These are phyloP conservation scores for Nymphaea thermarum DNA, from an alignment of 164 flowering plant genomes.

Conservation along the genomic window DNA sequence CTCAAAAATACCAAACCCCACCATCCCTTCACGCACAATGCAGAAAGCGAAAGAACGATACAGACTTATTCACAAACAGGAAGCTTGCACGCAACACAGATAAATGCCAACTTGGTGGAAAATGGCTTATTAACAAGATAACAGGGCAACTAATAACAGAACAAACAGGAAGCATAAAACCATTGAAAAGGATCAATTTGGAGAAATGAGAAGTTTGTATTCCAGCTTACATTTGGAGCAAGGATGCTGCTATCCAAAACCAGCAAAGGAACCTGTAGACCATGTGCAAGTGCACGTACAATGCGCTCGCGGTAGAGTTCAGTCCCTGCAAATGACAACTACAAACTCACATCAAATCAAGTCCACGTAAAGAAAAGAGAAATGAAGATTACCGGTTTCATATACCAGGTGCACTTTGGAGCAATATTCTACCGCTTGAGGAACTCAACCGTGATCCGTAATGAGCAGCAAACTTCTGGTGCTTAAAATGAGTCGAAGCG, in stretches of 20 bases:
- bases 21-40: no score
- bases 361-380: background rate
- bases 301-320: conserved; percentile 93
- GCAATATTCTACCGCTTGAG: conserved; percentile 85
- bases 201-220: no score
- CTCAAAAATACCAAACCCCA: no score
- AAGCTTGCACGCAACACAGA: no score
- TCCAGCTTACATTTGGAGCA: conserved; percentile 75
- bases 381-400: background rate
- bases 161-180: background rate
- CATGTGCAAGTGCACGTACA: conserved; percentile 84
- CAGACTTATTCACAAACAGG: no score
- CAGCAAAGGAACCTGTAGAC: conserved; percentile 72
- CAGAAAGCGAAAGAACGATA: no score
- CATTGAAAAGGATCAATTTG: background rate
- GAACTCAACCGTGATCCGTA: conserved; percentile 79
- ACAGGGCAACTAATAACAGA: background rate
- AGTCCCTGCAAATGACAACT: conserved; percentile 40
- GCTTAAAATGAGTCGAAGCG: conserved; percentile 75
- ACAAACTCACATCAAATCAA: background rate
- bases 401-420: conserved; percentile 86
- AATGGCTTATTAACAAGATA: background rate
- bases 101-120: no score
- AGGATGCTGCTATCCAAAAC: conserved; percentile 88
- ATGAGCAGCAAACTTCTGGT: conserved; percentile 34